Conservation (phyloP, 2,329 filamentous ascomycete species). For the Fusarium sp. region DNA sequence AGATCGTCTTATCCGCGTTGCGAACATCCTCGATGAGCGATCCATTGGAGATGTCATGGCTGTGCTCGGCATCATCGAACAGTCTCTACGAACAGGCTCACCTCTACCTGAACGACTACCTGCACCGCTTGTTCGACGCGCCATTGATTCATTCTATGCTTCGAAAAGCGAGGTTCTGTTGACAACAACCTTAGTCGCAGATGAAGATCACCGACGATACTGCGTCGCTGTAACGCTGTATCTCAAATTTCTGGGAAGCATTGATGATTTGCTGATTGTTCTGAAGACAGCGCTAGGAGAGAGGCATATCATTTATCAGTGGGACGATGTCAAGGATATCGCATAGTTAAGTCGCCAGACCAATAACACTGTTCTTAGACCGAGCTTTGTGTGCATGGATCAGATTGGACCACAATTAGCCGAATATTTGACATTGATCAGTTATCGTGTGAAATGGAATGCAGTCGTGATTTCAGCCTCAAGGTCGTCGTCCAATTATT, state of each 20-base stretch:
- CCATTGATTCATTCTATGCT: constrained; percentile 40
- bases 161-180: constrained; percentile 41
- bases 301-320: constrained; percentile 46
- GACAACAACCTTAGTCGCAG: constrained; percentile 46
- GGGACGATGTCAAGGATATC: constrained; percentile 31
- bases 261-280: constrained; percentile 56
- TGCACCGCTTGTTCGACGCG: constrained; percentile 53
- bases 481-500: neutral
- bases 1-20: constrained; percentile 47
- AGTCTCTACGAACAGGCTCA: constrained; percentile 57
- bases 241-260: constrained; percentile 51
- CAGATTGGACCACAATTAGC: neutral
- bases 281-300: constrained; percentile 57
- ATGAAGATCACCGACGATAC: constrained; percentile 56
- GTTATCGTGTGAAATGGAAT: neutral
- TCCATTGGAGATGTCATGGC: constrained; percentile 62
- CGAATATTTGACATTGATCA: neutral
- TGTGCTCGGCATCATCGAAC: constrained; percentile 56
- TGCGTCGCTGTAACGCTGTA: constrained; percentile 57
- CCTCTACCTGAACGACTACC: constrained; percentile 58
- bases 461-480: neutral
- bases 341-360: neutral
- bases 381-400: neutral
- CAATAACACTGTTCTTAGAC: neutral
- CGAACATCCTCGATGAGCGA: constrained; percentile 53